Percentiles rank a stretch among this genome's conserved stretches.
Conservation (phyloP, 176 grass and related monocot genomes). For the Triticum urartu region DNA sequence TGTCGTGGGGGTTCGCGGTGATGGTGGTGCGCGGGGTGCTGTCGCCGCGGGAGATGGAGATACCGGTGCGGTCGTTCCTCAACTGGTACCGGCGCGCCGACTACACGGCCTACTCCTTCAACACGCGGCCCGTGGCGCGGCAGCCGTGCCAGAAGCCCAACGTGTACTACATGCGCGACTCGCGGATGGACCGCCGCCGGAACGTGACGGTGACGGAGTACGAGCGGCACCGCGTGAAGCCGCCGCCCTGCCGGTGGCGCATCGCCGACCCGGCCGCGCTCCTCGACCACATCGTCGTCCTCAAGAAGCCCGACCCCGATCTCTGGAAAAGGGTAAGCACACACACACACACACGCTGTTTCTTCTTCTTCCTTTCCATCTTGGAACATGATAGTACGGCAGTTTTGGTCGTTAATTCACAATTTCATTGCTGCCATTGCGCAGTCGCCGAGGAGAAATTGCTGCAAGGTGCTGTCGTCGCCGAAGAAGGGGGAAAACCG, state of each 20-base stretch:
- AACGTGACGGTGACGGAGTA: constrained; percentile 78
- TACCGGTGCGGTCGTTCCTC: constrained; percentile 74
- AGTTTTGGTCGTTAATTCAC: neutral
- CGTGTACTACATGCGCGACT: constrained; percentile 69
- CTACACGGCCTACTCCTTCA: constrained; percentile 84
- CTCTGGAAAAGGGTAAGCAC: constrained; percentile 72
- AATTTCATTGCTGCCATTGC: neutral
- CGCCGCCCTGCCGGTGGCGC: constrained; percentile 69
- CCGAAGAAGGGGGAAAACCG: constrained; percentile 52
- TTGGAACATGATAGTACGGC: neutral
- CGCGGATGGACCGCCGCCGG: constrained; percentile 53
- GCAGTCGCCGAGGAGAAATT: constrained; percentile 92
- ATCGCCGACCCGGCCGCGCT: constrained; percentile 57
- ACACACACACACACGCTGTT: neutral
- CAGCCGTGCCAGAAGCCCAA: constrained; percentile 68
- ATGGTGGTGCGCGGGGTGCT: constrained; percentile 77
- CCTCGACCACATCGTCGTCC: constrained; percentile 70
- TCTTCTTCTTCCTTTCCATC: neutral
- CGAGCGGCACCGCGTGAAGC: constrained; percentile 54
- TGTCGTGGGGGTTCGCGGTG: constrained; percentile 90
- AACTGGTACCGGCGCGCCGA: constrained; percentile 80
- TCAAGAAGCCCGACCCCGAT: constrained; percentile 78
- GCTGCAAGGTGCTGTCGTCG: constrained; percentile 79
- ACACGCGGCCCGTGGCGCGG: constrained; percentile 67
- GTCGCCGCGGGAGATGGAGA: constrained; percentile 97